These are phyloP conservation scores for Ilyonectria robusta DNA, from an alignment of 2,329 filamentous ascomycete species.

Conservation along the genomic window DNA sequence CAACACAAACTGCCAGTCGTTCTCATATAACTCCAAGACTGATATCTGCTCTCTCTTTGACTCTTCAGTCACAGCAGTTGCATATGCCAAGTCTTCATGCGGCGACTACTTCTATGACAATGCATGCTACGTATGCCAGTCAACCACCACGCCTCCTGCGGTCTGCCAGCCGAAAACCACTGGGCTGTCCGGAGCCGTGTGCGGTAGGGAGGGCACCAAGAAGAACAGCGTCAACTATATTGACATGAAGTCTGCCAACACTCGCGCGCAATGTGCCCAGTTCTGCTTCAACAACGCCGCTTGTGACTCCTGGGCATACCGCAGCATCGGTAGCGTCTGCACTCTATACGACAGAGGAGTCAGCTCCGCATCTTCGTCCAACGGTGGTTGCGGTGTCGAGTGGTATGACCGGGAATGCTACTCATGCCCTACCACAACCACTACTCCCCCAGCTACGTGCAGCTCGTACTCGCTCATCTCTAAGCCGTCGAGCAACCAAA, in stretches of 20 bases:
- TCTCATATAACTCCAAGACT: neutral
- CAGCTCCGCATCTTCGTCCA: neutral
- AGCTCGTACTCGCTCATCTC: constrained; percentile 1
- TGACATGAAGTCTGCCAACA: neutral
- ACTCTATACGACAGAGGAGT: neutral
- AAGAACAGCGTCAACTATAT: constrained; percentile 2
- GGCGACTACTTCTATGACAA: constrained; percentile 3
- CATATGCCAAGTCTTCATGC: neutral
- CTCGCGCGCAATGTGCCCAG: neutral
- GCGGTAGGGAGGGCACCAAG: neutral
- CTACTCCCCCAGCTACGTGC: neutral
- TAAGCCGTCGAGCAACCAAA: neutral
- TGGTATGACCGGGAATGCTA: constrained; percentile 6
- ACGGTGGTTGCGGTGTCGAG: neutral
- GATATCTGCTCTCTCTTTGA: neutral
- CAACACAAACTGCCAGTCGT: neutral
- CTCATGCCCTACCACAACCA: neutral
- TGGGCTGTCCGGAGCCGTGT: neutral
- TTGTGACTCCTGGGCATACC: constrained; percentile 3
- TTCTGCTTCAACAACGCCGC: neutral
- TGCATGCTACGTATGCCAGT: neutral
- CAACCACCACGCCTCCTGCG: neutral
- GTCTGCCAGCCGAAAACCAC: neutral
- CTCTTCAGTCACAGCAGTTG: neutral
- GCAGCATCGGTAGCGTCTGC: neutral